Evolutionary conservation across 805 yeast species (phyloP), one percentile per base, ranked within the genome.

Genomic region (Candida vartiovaarae): DNA sequence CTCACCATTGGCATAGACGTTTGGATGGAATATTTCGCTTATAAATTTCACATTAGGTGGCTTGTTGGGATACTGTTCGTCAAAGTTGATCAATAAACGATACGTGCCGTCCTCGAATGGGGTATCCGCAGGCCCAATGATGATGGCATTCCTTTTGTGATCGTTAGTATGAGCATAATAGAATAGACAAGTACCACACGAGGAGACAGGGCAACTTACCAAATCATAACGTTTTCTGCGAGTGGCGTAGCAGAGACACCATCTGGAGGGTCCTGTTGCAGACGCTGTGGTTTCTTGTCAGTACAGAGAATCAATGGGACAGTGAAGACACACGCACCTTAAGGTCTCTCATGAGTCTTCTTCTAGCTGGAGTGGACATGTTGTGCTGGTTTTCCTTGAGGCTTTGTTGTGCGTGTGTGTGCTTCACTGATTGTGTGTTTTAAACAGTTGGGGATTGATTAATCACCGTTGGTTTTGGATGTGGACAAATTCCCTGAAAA

Each of bases 41-140:
- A 90, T 70, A 62, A 93, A 93, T 61, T 86, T 84, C 37, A 93
- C 99, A 45, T 76, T 71, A 2, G 99, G 99, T 24, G 99, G 98
- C 59, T 93, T 93, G 58, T 91, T 90, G 4, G 99, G 99, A 59
- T 93, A 93, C 60, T 89, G 96, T 67, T 93, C 99, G 61, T 89
- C 96, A 61, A 93, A 93, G 55, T 86, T 91, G 53, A 93, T 65
- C 43, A 80, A 74, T 48, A 93, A 71, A 46, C 95, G 75, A 65
- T 93, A 93, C 0, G 98, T 93, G 10, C 99, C 99, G 60, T 93
- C 99, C 63, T 93, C 99, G 61, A 88, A 93, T 3, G 99, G 98
- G 0, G 99, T 93, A 51, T 89, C 97, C 26, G 91, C 82, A 2
- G 99, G 99, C 0, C 99, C 99, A 45, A 93, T 90, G 49, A 93